phyloP scores from a whole-genome alignment of 2,329 filamentous ascomycete species.

The Xylaria sp. region DNA sequence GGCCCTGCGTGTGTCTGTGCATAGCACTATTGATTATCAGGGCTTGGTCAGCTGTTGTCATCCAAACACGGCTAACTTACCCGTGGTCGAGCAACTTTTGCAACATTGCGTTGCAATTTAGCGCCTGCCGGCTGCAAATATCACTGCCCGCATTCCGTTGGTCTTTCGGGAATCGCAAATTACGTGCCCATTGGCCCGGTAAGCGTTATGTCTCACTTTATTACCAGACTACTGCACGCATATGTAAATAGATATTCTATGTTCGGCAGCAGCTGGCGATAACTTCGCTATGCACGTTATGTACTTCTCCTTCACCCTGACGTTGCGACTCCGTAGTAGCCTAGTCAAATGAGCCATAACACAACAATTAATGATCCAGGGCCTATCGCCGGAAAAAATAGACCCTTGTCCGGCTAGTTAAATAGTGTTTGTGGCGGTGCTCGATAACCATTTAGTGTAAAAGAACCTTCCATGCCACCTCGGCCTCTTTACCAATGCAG shows the following conservation, averaged over 20 bases:
- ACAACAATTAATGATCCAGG: not conserved
- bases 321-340: too few species aligned
- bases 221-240: conserved; percentile 14
- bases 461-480: conserved; percentile 15
- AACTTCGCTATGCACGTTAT: conserved; percentile 1
- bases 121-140: conserved; percentile 34
- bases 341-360: conserved; percentile 4
- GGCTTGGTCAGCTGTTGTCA: conserved; percentile 37
- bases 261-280: conserved; percentile 10
- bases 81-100: conserved; percentile 26
- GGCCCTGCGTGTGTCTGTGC: conserved; percentile 24
- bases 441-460: conserved; percentile 9
- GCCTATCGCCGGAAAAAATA: not conserved
- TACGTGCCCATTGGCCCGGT: conserved; percentile 24
- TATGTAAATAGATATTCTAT: conserved; percentile 1
- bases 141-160: conserved; percentile 23
- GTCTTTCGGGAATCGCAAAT: conserved; percentile 12
- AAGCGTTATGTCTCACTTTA: conserved; percentile 21
- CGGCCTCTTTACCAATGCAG: conserved; percentile 33
- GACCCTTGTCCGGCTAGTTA: conserved; percentile 10
- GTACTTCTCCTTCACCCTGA: not conserved
- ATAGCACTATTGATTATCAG: conserved; percentile 36
- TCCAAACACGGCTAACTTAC: conserved; percentile 32
- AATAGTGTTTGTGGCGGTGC: conserved; percentile 32
- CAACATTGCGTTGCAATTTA: conserved; percentile 36